Evolutionary conservation across 345 rosid genomes (phyloP).

Genomic region (Euphorbia peplus): DNA sequence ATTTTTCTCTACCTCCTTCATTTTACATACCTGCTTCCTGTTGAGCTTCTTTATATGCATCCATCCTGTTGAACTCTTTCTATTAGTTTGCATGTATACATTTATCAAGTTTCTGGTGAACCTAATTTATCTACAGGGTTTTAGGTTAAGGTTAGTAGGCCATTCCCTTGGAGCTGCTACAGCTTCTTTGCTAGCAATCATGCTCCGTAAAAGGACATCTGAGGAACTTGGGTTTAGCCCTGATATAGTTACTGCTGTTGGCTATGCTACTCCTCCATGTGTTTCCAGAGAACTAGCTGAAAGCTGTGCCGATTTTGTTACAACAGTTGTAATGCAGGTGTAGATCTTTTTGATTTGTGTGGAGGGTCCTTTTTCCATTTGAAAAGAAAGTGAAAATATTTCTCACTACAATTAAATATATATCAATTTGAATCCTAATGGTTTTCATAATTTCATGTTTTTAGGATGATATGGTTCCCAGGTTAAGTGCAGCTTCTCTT

Average conservation of each 20-base stretch:
- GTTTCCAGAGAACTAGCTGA: slow-evolving; percentile 88
- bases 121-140: slow-evolving; percentile 69
- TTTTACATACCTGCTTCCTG: slow-evolving; percentile 9
- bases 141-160: slow-evolving; percentile 87
- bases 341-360: slow-evolving; percentile 9
- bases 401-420: slow-evolving; percentile 1
- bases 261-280: slow-evolving; percentile 90
- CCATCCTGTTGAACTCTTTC: not conserved
- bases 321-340: slow-evolving; percentile 93
- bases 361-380: not conserved
- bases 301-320: slow-evolving; percentile 79
- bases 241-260: slow-evolving; percentile 73
- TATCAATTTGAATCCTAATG: not conserved
- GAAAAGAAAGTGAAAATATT: slow-evolving; percentile 1
- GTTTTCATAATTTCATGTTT: slow-evolving; percentile 2
- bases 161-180: slow-evolving; percentile 96
- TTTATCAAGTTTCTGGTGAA: slow-evolving; percentile 16
- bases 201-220: slow-evolving; percentile 68
- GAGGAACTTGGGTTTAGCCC: slow-evolving; percentile 79
- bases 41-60: not conserved
- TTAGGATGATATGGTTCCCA: slow-evolving; percentile 85
- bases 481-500: slow-evolving; percentile 70
- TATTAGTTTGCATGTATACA: not conserved
- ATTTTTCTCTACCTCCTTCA: not conserved
- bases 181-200: slow-evolving; percentile 77